These are phyloP conservation scores for Thamnidium elegans DNA, from an alignment of 192 early-diverging fungal genomes.

Conservation along the genomic window DNA sequence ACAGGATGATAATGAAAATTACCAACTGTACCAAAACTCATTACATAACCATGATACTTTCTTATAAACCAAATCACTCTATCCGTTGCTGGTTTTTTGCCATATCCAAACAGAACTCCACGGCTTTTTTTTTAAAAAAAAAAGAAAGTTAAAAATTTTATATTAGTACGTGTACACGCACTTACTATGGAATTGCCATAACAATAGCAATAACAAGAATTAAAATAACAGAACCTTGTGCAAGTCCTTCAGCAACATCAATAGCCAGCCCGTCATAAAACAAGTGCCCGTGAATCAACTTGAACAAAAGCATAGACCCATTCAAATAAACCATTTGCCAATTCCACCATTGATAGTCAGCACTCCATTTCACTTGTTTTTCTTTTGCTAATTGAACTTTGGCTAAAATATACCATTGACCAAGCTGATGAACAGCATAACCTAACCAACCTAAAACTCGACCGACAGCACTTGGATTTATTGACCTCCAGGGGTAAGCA, in stretches of 20 bases:
- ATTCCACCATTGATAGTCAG: slow-evolving; percentile 29
- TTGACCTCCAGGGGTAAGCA: slow-evolving; percentile 29
- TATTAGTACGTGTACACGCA: background rate
- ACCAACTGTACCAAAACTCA: slow-evolving; percentile 32
- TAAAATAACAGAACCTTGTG: slow-evolving; percentile 26
- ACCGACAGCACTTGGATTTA: slow-evolving; percentile 7
- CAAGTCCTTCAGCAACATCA: slow-evolving; percentile 34
- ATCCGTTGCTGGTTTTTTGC: slow-evolving; percentile 10
- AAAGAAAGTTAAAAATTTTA: background rate
- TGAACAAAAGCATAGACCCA: slow-evolving; percentile 28
- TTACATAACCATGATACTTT: slow-evolving; percentile 33
- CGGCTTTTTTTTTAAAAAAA: slow-evolving; percentile 18
- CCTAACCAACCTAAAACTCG: slow-evolving; percentile 20
- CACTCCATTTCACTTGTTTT: slow-evolving; percentile 21
- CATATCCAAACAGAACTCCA: slow-evolving; percentile 30
- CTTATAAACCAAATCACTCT: slow-evolving; percentile 26
- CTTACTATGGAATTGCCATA: slow-evolving; percentile 28
- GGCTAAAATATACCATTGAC: slow-evolving; percentile 27
- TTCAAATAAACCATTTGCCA: slow-evolving; percentile 32
- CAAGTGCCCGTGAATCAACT: slow-evolving; percentile 23
- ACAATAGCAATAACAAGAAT: slow-evolving; percentile 32
- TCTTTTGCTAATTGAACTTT: slow-evolving; percentile 17
- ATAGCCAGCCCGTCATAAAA: slow-evolving; percentile 33
- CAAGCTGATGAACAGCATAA: slow-evolving; percentile 29
- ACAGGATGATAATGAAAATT: slow-evolving; percentile 39